These are phyloP conservation scores for Meyerozyma athensensis DNA, from an alignment of 1,139 yeast genomes.

Conservation along the genomic window DNA sequence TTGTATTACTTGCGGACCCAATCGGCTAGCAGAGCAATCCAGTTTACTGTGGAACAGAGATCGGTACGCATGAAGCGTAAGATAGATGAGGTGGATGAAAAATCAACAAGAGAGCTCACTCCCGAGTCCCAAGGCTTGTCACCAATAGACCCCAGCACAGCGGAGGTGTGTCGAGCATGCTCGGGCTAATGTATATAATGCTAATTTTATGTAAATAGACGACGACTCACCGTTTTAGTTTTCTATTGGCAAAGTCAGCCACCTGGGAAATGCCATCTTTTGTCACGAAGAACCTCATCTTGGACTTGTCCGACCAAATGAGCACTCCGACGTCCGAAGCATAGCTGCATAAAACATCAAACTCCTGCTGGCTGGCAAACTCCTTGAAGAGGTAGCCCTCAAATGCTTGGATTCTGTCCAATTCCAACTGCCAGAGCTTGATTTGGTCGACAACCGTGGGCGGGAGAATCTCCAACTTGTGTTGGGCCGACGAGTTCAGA, in stretches of 20 bases:
- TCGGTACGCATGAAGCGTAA: conserved; percentile 12
- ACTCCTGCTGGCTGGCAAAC: conserved; percentile 74
- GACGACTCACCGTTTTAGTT: conserved; percentile 19
- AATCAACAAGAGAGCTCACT: background rate
- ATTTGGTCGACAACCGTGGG: conserved; percentile 97
- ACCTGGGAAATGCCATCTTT: conserved; percentile 86
- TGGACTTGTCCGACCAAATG: conserved; percentile 73
- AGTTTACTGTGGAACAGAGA: conserved; percentile 49
- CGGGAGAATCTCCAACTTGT: conserved; percentile 65
- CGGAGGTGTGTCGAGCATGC: background rate
- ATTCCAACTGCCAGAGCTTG: conserved; percentile 90
- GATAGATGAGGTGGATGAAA: background rate
- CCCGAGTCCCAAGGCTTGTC: background rate
- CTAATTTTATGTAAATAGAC: no score
- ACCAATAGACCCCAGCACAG: no score
- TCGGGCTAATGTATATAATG: conserved; percentile 3
- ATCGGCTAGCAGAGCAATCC: conserved; percentile 60
- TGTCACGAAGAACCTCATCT: conserved; percentile 73
- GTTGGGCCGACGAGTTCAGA: conserved; percentile 29
- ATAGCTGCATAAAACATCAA: conserved; percentile 63
- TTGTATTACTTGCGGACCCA: conserved; percentile 61
- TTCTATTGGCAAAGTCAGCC: conserved; percentile 78
- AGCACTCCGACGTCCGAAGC: conserved; percentile 90
- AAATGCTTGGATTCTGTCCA: conserved; percentile 85
- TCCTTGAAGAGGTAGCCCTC: conserved; percentile 89